A percentile compares a stretch with the other conserved stretches of the same genome.
phyloP scores from a whole-genome alignment of 768 basidiomycete species.

The Rhodotorula paludigena region DNA sequence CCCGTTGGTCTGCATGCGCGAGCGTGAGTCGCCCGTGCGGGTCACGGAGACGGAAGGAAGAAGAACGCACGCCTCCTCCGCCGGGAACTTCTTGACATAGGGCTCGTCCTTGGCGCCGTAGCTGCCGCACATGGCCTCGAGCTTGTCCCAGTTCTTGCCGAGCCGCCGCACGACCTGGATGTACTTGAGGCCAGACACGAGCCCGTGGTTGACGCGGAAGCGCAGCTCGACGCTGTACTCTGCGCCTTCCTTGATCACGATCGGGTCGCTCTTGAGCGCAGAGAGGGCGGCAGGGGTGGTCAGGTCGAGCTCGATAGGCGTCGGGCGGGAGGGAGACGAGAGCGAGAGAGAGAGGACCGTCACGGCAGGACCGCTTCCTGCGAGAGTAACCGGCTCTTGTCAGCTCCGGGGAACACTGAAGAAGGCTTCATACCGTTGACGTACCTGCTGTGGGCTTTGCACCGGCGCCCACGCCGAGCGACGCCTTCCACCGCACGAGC shows the following conservation, averaged over 20 bases:
- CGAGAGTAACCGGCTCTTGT: not conserved
- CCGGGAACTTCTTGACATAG: constrained; percentile 70
- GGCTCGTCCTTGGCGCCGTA: constrained; percentile 72
- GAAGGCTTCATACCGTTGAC: constrained; percentile 53
- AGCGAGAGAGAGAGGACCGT: constrained; percentile 72
- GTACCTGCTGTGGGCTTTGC: constrained; percentile 33
- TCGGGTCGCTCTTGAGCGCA: constrained; percentile 65
- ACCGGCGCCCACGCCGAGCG: constrained; percentile 64
- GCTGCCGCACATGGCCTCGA: constrained; percentile 91
- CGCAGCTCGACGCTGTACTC: constrained; percentile 65
- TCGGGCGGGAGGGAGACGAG: constrained; percentile 60
- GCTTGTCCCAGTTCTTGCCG: constrained; percentile 78
- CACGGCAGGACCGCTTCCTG: constrained; percentile 52
- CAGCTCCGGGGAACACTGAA: constrained; percentile 49
- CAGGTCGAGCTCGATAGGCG: constrained; percentile 62
- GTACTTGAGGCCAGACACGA: constrained; percentile 64
- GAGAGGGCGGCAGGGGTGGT: constrained; percentile 53
- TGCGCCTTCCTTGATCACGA: constrained; percentile 44
- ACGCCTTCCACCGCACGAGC: constrained; percentile 91
- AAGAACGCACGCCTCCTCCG: constrained; percentile 52
- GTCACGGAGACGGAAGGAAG: not conserved
- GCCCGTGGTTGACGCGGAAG: constrained; percentile 64
- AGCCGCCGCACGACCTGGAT: constrained; percentile 68
- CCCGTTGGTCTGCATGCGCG: constrained; percentile 58
- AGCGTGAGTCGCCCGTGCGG: too few species aligned